These are phyloP conservation scores for Irpex sp. DNA, from an alignment of 1,284 basidiomycete genomes.

Conservation along the genomic window DNA sequence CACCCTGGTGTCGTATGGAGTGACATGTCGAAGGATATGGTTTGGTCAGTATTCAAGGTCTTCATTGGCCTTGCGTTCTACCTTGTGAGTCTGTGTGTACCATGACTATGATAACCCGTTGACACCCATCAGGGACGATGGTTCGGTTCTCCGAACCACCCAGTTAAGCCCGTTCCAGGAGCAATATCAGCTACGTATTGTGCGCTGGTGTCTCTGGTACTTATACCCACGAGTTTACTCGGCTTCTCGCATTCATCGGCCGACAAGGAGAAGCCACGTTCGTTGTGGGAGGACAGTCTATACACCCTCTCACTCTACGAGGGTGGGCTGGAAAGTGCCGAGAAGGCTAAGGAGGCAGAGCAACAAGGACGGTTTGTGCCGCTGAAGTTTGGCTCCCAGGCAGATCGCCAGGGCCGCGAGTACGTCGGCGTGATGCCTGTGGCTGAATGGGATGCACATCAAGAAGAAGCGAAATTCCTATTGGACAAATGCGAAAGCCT, in stretches of 20 bases:
- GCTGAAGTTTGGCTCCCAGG: conserved; percentile 52
- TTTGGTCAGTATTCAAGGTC: conserved; percentile 45
- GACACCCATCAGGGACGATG: conserved; percentile 50
- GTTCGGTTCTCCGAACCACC: conserved; percentile 62
- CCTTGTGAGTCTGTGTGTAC: conserved; percentile 48
- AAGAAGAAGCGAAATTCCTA: conserved; percentile 41
- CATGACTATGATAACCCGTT: background rate
- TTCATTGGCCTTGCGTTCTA: conserved; percentile 65
- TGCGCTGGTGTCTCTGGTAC: conserved; percentile 49
- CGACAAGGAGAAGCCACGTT: conserved; percentile 18
- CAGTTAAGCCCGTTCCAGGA: conserved; percentile 56
- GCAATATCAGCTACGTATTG: conserved; percentile 65
- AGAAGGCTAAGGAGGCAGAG: conserved; percentile 13
- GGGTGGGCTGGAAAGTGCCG: conserved; percentile 12
- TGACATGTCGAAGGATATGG: conserved; percentile 52
- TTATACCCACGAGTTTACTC: conserved; percentile 31
- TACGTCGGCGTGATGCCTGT: conserved; percentile 48
- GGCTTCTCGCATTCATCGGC: conserved; percentile 14
- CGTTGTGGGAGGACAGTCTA: conserved; percentile 14
- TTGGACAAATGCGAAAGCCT: conserved; percentile 54
- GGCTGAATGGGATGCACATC: conserved; percentile 46
- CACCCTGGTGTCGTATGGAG: conserved; percentile 78
- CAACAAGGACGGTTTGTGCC: conserved; percentile 22
- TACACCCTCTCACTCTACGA: conserved; percentile 12
- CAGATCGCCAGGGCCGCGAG: conserved; percentile 51